Evolutionary conservation across 345 rosid species (phyloP), one percentile per base, ranked within the genome.

Genomic region (Alliaria petiolata): DNA sequence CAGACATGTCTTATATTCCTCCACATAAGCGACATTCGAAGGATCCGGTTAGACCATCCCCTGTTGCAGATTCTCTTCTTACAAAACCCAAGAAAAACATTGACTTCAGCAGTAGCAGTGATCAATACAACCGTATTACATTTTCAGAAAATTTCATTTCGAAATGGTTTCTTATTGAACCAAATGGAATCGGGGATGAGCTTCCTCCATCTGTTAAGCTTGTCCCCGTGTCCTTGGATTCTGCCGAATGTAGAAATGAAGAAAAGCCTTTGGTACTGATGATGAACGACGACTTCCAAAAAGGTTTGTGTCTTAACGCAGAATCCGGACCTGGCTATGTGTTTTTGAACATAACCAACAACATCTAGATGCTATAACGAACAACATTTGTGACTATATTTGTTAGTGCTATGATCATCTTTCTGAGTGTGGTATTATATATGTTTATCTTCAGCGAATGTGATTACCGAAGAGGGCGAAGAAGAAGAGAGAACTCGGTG

Each of bases 91-190:
- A 57, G 63, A 81, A 67, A 35, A 80, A 77, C 6, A 45, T 77
- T 3, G 68, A 69, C 74, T 50, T 75, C 17, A 50, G 58, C n/a
- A 42, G 63, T 19, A 53, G 44, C 11, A 53, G 8, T 20, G 60
- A 22, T 14, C 72, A 44, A 70, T 10, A 31, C 47, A 74, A 64
- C 8, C 11, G 1, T 44, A 16, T 62, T 46, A 2, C 12, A 59
- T 59, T 74, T 83, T 81, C 83, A 17, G 22, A 38, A 17, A 11
- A 43, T 55, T 81, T 72, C 7, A 74, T 74, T 43, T 47, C 54
- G 15, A 82, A 58, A 67, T 87, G 93, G 91, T 80, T 80, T 65
- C 57, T 75, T 68, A 47, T 80, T 71, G 88, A 82, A 71, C 71
- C 84, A 65, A 79, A 71, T 67, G 76, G 78, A 35, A 75, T 66